Evolutionary conservation across 805 yeast genomes (phyloP).

Genomic region (Wickerhamomyces xylosicus): DNA sequence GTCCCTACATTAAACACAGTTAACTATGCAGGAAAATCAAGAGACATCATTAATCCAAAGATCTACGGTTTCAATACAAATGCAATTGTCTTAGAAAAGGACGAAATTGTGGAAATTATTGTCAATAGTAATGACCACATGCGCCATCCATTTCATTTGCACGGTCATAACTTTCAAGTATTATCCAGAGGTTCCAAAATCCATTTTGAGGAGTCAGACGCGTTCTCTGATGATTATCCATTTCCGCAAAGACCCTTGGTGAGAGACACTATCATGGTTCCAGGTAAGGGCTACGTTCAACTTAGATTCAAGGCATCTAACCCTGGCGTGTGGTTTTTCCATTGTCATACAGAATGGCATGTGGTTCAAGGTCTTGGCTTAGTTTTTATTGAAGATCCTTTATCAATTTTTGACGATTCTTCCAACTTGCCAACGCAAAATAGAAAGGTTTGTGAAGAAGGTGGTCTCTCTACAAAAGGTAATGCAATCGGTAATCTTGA

Average conservation of each 20-base stretch:
- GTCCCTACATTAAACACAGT: conserved; percentile 63
- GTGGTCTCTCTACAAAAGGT: conserved; percentile 39
- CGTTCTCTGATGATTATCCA: not conserved
- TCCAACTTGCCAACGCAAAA: conserved; percentile 34
- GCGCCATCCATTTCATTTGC: conserved; percentile 71
- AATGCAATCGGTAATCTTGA: conserved; percentile 60
- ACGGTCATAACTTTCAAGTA: conserved; percentile 64
- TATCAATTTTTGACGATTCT: conserved; percentile 28
- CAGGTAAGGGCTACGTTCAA: conserved; percentile 55
- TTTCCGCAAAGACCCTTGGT: conserved; percentile 47
- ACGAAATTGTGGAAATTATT: conserved; percentile 64
- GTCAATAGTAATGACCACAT: conserved; percentile 72
- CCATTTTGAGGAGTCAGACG: conserved; percentile 13
- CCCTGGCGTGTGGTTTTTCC: conserved; percentile 93
- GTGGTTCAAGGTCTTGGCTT: conserved; percentile 72
- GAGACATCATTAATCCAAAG: conserved; percentile 39
- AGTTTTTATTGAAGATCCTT: conserved; percentile 63
- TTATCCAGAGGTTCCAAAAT: conserved; percentile 34
- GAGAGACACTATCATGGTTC: conserved; percentile 67
- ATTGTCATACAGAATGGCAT: conserved; percentile 86
- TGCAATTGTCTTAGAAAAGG: conserved; percentile 45
- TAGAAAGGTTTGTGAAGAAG: conserved; percentile 35
- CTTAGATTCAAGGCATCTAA: conserved; percentile 69
- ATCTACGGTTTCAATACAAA: conserved; percentile 70
- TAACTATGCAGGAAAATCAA: conserved; percentile 33